phyloP scores from a whole-genome alignment of 176 grass and related monocot genomes.

The Tuctoria greenei region DNA sequence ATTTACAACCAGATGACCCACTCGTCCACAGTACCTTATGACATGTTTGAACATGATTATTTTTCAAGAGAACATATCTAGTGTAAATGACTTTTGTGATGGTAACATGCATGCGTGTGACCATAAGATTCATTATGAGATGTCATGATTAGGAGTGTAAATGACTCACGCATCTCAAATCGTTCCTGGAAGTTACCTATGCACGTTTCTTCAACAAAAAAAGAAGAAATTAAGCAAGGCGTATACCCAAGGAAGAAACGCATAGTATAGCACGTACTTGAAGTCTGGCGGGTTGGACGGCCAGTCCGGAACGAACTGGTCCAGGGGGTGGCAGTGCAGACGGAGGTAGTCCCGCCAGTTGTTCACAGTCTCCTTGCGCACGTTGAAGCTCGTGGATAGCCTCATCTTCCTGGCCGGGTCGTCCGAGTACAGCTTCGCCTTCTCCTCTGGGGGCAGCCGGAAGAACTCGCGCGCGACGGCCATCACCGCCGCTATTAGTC shows the following conservation, averaged over 20 bases:
- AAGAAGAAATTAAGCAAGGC: not conserved
- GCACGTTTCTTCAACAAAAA: not conserved
- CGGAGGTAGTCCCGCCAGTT: constrained; percentile 91
- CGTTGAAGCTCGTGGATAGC: constrained; percentile 79
- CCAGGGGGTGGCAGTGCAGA: constrained; percentile 74
- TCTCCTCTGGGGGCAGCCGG: constrained; percentile 59
- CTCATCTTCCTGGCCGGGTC: constrained; percentile 69
- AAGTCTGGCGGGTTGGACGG: constrained; percentile 55
- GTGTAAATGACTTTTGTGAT: too few relatives aligned
- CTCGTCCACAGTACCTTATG: too few relatives aligned
- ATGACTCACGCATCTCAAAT: too few relatives aligned
- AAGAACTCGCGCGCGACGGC: constrained; percentile 56
- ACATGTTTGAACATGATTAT: too few relatives aligned
- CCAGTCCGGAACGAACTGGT: constrained; percentile 68
- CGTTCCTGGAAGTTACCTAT: too few relatives aligned
- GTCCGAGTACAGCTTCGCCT: constrained; percentile 77
- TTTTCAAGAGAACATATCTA: too few relatives aligned
- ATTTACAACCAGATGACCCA: too few relatives aligned
- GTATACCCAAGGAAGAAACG: not conserved
- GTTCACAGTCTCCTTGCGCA: constrained; percentile 71
- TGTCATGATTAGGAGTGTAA: too few relatives aligned
- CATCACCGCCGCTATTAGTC: constrained; percentile 36
- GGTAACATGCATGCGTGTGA: too few relatives aligned
- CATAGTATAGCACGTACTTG: constrained; percentile 36
- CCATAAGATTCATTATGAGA: too few relatives aligned